Base-by-base conservation (phyloP, 306 rosid species). In the Delonix regia region DNA sequence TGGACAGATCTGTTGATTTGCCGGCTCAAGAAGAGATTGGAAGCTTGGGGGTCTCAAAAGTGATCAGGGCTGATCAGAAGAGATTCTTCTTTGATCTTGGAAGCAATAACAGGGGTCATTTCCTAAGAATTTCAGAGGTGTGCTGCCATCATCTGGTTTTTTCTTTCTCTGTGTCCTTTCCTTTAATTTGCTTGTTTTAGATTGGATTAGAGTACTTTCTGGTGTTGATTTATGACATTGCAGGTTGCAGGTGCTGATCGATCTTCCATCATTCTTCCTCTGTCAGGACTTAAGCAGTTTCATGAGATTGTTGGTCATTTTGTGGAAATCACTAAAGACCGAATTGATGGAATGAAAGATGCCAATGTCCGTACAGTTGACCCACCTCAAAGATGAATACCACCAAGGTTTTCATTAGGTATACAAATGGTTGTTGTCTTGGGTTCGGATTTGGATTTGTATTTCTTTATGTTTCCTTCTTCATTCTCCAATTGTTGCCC, bases 221-320 rank as follows among this genome's bases (percentile, higher is more conserved):
- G 62, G 76, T 73, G 71, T 45, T 72, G 56, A 60, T 76, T 69
- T 44, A 71, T 52, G 75, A 78, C 76, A 66, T 86, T 84, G 65
- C 92, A 94, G 98, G 98, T 94, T 71, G 98, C 98, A 48, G 98
- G 98, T 78, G 85, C 97, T n/a, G 98, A 94, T 89, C 83, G 98
- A 49, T 94, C 98, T 78, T 94, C 98, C 73, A 94, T 94, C 83
- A 94, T 94, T 78, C 98, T 94, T 74, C 98, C 98, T 0, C 89
- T 94, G 76, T 94, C 98, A 39, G 98, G 98, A 56, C 91, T 94
- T 83, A 94, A 88, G 81, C 98, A 90, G 87, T 94, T 94, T 87
- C 90, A 94, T 81, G 98, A 94, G 84, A 90, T 92, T 53, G 97
- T 94, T 55, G 98, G 98, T 75, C 98, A 94, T 83, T 94, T 94